These are phyloP conservation scores for Didymella segeticola DNA, from an alignment of 2,329 filamentous ascomycete genomes.

Conservation along the genomic window DNA sequence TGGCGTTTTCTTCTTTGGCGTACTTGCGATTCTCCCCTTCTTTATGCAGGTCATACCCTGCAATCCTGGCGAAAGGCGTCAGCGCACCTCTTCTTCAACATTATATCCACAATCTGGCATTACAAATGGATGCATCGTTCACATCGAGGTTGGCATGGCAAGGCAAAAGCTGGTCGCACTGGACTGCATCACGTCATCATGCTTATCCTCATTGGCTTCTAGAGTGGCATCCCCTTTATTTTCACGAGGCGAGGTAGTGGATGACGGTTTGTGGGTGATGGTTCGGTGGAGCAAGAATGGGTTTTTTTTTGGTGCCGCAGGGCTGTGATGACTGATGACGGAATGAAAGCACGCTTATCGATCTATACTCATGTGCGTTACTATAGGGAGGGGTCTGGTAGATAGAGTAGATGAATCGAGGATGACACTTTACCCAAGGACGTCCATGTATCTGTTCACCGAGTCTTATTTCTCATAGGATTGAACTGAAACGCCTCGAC, in stretches of 20 bases:
- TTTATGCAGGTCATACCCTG: constrained; percentile 5
- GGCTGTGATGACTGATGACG: constrained; percentile 16
- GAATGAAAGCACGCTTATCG: constrained; percentile 19
- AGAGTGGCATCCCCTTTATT: constrained; percentile 8
- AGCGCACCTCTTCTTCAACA: constrained; percentile 11
- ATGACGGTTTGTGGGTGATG: neutral
- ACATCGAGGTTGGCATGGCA: constrained; percentile 8
- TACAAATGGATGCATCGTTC: constrained; percentile 6
- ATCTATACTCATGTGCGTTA: constrained; percentile 20
- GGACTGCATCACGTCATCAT: constrained; percentile 10
- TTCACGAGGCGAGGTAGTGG: constrained; percentile 6
- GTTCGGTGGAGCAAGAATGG: neutral
- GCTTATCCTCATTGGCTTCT: constrained; percentile 8
- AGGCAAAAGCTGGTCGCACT: constrained; percentile 3
- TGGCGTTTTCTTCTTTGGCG: constrained; percentile 13
- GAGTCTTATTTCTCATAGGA: no score
- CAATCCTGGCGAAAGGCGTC: constrained; percentile 13
- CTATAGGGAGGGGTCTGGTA: constrained; percentile 15
- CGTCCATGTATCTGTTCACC: no score
- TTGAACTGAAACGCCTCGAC: no score
- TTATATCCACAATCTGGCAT: constrained; percentile 18
- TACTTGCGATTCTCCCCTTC: neutral
- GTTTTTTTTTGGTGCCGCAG: constrained; percentile 7
- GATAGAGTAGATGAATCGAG: constrained; percentile 13
- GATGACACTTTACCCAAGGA: neutral